Evolutionary conservation across 495 filamentous ascomycete genomes (phyloP).

Genomic region (Penicillium canescens): DNA sequence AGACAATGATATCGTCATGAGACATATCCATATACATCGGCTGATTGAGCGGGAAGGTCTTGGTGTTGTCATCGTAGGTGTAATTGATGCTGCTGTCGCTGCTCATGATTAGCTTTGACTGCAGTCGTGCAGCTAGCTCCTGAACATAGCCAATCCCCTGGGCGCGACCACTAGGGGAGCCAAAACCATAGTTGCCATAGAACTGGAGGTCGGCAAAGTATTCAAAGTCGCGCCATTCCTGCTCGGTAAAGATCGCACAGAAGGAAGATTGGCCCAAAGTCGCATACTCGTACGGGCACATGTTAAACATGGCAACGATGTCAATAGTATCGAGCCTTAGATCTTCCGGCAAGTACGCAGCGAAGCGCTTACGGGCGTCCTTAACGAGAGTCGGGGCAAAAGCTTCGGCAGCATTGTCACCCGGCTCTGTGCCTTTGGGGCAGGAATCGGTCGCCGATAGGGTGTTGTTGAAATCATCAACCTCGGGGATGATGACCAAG

Average conservation of each 20-base stretch:
- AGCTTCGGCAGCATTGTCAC: conserved; percentile 14
- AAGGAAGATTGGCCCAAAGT: conserved; percentile 36
- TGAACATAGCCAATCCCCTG: conserved; percentile 64
- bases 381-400: conserved; percentile 23
- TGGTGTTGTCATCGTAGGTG: conserved; percentile 48
- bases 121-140: conserved; percentile 60
- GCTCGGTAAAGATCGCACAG: conserved; percentile 56
- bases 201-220: conserved; percentile 60
- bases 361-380: conserved; percentile 20
- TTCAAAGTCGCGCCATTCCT: conserved; percentile 58
- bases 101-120: conserved; percentile 50
- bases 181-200: conserved; percentile 56
- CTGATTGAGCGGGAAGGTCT: conserved; percentile 52
- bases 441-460: conserved; percentile 45
- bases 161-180: conserved; percentile 60
- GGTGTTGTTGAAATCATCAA: conserved; percentile 48
- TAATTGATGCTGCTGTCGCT: conserved; percentile 61
- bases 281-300: conserved; percentile 39
- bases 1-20: conserved; percentile 41
- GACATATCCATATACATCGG: conserved; percentile 49
- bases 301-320: conserved; percentile 53
- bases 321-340: conserved; percentile 53
- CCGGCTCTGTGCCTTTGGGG: conserved; percentile 7
- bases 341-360: conserved; percentile 23
- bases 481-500: conserved; percentile 49